A percentile compares a stretch with the other conserved stretches of the same genome.
phyloP scores from a whole-genome alignment of 2,329 filamentous ascomycete species.

The Aaosphaeria arxii region DNA sequence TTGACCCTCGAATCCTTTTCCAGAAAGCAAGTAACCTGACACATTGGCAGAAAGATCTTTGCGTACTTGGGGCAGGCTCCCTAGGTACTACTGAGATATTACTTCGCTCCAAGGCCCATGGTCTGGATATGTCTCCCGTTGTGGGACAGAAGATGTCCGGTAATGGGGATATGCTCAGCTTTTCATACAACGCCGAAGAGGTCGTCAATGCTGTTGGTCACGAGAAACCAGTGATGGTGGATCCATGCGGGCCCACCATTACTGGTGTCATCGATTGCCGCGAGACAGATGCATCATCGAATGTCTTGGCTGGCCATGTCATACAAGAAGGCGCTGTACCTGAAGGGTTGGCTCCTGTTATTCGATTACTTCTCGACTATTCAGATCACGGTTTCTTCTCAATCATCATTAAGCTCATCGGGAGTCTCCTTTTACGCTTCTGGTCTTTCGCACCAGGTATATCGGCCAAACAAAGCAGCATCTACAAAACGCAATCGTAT shows the following conservation, averaged over 20 bases:
- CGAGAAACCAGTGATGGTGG: slow-evolving; percentile 47
- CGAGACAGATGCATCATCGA: slow-evolving; percentile 37
- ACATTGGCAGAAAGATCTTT: slow-evolving; percentile 49
- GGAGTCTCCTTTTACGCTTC: slow-evolving; percentile 47
- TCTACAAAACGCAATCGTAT: slow-evolving; percentile 62
- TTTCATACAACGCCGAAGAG: slow-evolving; percentile 61
- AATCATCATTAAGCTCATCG: slow-evolving; percentile 41
- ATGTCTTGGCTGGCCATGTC: slow-evolving; percentile 60
- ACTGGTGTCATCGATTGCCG: slow-evolving; percentile 62
- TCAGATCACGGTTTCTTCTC: slow-evolving; percentile 32
- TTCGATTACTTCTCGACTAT: slow-evolving; percentile 56
- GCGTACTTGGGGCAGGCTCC: slow-evolving; percentile 64
- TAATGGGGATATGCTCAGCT: slow-evolving; percentile 65
- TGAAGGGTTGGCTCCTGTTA: slow-evolving; percentile 52
- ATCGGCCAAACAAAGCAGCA: slow-evolving; percentile 54
- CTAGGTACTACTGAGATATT: slow-evolving; percentile 63
- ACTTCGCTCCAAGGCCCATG: slow-evolving; percentile 39
- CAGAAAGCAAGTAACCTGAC: slow-evolving; percentile 1
- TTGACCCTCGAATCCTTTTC: background rate
- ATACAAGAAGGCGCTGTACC: slow-evolving; percentile 64
- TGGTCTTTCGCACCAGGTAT: slow-evolving; percentile 59
- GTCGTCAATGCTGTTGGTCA: slow-evolving; percentile 57
- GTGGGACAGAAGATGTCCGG: slow-evolving; percentile 53
- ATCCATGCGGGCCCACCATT: slow-evolving; percentile 61
- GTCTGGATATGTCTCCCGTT: slow-evolving; percentile 55